Evolutionary conservation across 2,329 filamentous ascomycete genomes (phyloP), one percentile per base, ranked within the genome.

Genomic region (Microascus cirrosus): DNA sequence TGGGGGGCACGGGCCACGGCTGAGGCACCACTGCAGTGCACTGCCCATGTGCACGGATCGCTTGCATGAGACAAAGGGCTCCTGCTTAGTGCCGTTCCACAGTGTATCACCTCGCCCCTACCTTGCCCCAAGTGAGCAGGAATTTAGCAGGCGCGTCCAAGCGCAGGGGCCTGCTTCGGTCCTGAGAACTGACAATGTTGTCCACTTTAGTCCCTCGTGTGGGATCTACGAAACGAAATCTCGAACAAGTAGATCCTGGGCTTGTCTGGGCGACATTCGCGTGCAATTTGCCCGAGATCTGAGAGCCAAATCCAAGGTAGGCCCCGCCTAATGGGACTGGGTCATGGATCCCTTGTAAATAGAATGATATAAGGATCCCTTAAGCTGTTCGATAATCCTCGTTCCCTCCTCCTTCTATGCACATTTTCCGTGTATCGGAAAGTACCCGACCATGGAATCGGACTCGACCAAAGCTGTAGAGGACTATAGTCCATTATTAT

Each of bases 401-500:
- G 11, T 5, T 12, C 36, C 7, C 36, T 39, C 36, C 3, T 39
- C 36, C 36, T 8, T 39, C 36, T 12, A 12, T 18, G 36, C 6
- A 39, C 15, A 39, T 39, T 39, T 39, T 12, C 36, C 36, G 18
- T 12, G 36, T 12, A 39, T 12, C 36, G 36, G 36, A 39, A 12
- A 39, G 15, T 39, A 39, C 36, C 4, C 11, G 18, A 39, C 36
- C 36, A 39, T 39, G 36, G 36, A 39, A 5, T 5, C 36, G 15
- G 36, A 39, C 3, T 39, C 36, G 22, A 10, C 24, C 3, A 52
- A 52, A 20, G 50, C 10, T 11, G 24, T 52, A 28, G 50, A 28
- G 50, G 54, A 56, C 54, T 56, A 56, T 35, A 15, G 56, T 53
- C 50, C 51, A 8, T 11, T 57, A 12, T 24, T 57, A 15, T 11